phyloP scores from a whole-genome alignment of 257 asterid genomes.

The Primulina eburnea region DNA sequence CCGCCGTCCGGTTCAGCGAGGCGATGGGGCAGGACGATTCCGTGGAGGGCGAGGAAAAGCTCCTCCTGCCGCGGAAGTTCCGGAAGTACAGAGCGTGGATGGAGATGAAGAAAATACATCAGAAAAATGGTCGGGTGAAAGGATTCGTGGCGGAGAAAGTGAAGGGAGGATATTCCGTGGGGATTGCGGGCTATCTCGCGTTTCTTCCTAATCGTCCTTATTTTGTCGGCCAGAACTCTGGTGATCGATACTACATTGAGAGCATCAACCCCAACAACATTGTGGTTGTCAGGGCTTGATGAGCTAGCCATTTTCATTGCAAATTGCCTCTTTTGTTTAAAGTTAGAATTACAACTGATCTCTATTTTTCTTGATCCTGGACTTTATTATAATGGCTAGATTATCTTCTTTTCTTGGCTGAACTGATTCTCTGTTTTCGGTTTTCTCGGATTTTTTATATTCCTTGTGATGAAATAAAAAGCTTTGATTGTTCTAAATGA shows the following conservation, averaged over 20 bases:
- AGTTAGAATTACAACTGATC: too few relatives aligned
- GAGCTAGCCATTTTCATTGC: background rate
- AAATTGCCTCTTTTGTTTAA: too few relatives aligned
- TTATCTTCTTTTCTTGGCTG: too few relatives aligned
- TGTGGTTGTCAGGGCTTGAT: conserved; percentile 26
- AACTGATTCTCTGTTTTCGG: too few relatives aligned
- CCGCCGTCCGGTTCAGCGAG: conserved; percentile 40
- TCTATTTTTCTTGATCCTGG: too few relatives aligned
- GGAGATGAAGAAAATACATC: conserved; percentile 42
- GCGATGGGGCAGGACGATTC: conserved; percentile 34
- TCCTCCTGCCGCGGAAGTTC: conserved; percentile 50
- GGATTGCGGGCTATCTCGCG: conserved; percentile 51
- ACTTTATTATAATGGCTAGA: too few relatives aligned
- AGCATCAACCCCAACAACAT: conserved; percentile 27
- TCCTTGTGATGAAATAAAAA: too few relatives aligned
- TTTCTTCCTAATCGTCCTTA: conserved; percentile 33
- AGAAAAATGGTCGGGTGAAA: conserved; percentile 37
- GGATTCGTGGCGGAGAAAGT: conserved; percentile 47
- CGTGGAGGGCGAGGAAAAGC: conserved; percentile 40
- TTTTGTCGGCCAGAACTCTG: background rate
- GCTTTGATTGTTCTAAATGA: too few relatives aligned
- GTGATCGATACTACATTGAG: conserved; percentile 40
- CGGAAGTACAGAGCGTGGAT: conserved; percentile 39
- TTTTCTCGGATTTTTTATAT: too few relatives aligned
- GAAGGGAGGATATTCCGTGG: conserved; percentile 53